phyloP scores from a whole-genome alignment of 768 basidiomycete genomes.

The Hypholoma fasciculare region DNA sequence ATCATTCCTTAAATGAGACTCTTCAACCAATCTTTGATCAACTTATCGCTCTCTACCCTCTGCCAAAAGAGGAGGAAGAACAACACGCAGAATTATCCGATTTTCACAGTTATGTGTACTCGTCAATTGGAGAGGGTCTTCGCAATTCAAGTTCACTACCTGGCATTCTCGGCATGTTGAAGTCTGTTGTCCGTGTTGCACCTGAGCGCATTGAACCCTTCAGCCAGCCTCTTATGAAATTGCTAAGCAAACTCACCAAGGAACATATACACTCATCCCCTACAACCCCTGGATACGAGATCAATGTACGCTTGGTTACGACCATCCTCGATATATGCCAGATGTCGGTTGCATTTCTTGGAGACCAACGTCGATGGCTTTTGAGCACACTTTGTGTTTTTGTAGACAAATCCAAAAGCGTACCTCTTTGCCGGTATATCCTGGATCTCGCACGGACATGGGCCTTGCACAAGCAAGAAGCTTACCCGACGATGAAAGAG shows the following conservation, averaged over 20 bases:
- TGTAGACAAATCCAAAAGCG: slow-evolving; percentile 87
- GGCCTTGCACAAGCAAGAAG: slow-evolving; percentile 84
- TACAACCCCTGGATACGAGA: slow-evolving; percentile 51
- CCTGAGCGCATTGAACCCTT: slow-evolving; percentile 87
- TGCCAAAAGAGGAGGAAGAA: slow-evolving; percentile 78
- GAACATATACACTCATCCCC: slow-evolving; percentile 73
- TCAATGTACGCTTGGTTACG: slow-evolving; percentile 63
- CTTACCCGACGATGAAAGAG: slow-evolving; percentile 93
- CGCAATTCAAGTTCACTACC: slow-evolving; percentile 69
- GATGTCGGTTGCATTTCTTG: slow-evolving; percentile 74
- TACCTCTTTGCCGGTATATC: slow-evolving; percentile 76
- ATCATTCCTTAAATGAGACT: slow-evolving; percentile 76
- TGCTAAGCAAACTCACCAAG: slow-evolving; percentile 82
- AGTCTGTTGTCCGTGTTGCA: slow-evolving; percentile 76
- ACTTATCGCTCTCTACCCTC: slow-evolving; percentile 73
- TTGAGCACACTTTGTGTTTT: slow-evolving; percentile 76
- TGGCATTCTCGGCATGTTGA: slow-evolving; percentile 84
- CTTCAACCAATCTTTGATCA: slow-evolving; percentile 82
- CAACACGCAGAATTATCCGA: slow-evolving; percentile 71
- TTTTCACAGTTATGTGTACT: slow-evolving; percentile 76
- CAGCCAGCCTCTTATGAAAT: slow-evolving; percentile 71
- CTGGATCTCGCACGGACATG: slow-evolving; percentile 86
- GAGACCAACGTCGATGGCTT: slow-evolving; percentile 83
- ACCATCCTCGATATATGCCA: slow-evolving; percentile 89
- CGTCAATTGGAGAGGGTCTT: slow-evolving; percentile 77